Conservation (phyloP, 2,329 filamentous ascomycete genomes). For the Neofusicoccum ribis region DNA sequence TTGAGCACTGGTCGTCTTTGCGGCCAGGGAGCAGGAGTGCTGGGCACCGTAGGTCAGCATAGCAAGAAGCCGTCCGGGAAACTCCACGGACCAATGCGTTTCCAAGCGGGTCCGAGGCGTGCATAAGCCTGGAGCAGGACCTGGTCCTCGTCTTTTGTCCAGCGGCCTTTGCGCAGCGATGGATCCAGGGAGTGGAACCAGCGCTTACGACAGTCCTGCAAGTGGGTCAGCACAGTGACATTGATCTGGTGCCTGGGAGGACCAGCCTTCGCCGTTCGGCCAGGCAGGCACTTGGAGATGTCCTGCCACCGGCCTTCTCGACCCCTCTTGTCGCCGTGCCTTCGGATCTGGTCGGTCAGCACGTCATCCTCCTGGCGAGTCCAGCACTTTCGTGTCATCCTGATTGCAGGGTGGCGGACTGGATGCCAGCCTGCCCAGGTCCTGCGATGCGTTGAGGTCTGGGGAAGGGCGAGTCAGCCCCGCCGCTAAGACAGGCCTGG, state of each 20-base stretch:
- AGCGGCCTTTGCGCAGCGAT: background rate
- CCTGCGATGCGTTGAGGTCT: too few relatives aligned
- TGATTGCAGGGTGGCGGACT: too few relatives aligned
- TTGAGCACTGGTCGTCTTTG: background rate
- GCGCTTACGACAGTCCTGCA: background rate
- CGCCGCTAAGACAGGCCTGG: too few relatives aligned
- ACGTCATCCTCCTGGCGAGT: too few relatives aligned
- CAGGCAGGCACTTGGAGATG: background rate
- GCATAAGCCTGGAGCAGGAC: background rate
- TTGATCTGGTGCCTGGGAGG: too few relatives aligned
- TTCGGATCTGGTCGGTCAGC: too few relatives aligned
- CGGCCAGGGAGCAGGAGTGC: background rate
- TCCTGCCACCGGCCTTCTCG: background rate
- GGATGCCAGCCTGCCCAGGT: too few relatives aligned
- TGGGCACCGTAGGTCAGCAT: background rate
- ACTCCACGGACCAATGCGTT: background rate
- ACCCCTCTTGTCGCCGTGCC: background rate
- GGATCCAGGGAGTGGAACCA: slow-evolving; percentile 2
- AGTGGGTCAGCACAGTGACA: too few relatives aligned
- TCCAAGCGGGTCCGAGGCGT: background rate
- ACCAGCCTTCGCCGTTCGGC: background rate
- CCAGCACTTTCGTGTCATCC: too few relatives aligned
- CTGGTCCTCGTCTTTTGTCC: background rate
- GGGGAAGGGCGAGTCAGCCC: too few relatives aligned
- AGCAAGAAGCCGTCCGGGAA: background rate